phyloP scores from a whole-genome alignment of 2,329 filamentous ascomycete species.

The Apiospora sp. region DNA sequence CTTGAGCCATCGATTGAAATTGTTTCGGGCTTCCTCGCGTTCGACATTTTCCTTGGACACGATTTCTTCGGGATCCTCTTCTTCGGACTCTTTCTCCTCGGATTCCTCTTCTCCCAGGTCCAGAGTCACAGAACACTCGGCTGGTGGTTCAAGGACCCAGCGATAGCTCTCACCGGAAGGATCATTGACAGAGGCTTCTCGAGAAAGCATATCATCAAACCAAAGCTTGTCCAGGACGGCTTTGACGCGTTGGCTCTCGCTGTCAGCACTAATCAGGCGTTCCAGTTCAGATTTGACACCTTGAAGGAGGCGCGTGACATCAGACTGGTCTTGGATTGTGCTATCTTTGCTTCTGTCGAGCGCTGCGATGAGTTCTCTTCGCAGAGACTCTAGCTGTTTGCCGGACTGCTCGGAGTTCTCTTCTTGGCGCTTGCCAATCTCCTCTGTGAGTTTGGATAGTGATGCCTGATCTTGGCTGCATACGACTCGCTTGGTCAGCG shows the following conservation, averaged over 20 bases:
- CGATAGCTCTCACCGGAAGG: neutral
- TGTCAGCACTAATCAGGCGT: neutral
- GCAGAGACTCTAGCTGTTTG: neutral
- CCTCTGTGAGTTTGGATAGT: neutral
- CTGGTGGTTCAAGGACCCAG: neutral
- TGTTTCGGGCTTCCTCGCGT: neutral
- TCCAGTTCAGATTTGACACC: neutral
- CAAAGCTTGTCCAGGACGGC: neutral
- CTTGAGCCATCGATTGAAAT: neutral
- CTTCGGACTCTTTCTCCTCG: neutral
- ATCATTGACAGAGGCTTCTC: neutral
- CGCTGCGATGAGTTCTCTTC: neutral
- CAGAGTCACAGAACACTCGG: neutral
- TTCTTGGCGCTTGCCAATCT: neutral
- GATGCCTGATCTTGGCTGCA: neutral
- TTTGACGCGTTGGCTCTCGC: neutral
- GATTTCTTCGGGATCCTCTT: too few species aligned
- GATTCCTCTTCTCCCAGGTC: neutral
- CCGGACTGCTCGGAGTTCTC: neutral
- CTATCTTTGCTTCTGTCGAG: neutral
- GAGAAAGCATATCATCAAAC: neutral
- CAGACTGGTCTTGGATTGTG: too few species aligned
- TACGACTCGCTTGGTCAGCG: neutral
- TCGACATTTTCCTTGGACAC: neutral
- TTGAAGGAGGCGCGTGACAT: neutral